A percentile compares a stretch with the other conserved stretches of the same genome.
Evolutionary conservation across 2,329 filamentous ascomycete genomes (phyloP).

Genomic region (Fusarium sp.): DNA sequence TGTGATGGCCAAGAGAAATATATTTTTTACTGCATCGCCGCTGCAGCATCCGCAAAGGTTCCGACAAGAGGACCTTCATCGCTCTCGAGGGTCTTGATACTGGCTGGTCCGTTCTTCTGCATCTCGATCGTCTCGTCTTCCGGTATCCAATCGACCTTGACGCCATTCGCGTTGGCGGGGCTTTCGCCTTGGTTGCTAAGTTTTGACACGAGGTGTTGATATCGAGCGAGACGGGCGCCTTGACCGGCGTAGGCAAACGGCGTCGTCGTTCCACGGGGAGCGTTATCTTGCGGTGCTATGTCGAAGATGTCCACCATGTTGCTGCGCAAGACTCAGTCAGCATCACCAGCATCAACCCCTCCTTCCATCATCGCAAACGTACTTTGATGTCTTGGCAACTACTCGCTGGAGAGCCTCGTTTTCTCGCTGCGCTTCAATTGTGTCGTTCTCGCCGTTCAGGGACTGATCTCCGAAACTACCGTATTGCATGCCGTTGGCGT

Average conservation of each 20-base stretch:
- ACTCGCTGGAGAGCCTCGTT: slow-evolving; percentile 74
- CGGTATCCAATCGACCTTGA: slow-evolving; percentile 67
- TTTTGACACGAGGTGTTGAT: slow-evolving; percentile 72
- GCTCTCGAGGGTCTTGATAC: slow-evolving; percentile 50
- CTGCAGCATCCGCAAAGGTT: slow-evolving; percentile 71
- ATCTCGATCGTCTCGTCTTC: slow-evolving; percentile 63
- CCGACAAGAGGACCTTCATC: slow-evolving; percentile 63
- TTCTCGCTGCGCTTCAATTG: slow-evolving; percentile 72
- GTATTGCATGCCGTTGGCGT: slow-evolving; percentile 69
- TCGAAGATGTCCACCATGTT: slow-evolving; percentile 78
- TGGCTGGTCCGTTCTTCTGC: slow-evolving; percentile 53
- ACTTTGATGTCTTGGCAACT: slow-evolving; percentile 74
- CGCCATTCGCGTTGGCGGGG: slow-evolving; percentile 49
- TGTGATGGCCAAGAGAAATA: neutral
- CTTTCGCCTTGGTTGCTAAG: slow-evolving; percentile 61
- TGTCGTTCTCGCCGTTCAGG: slow-evolving; percentile 67
- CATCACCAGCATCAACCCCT: neutral
- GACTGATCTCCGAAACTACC: slow-evolving; percentile 72
- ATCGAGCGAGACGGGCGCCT: slow-evolving; percentile 67
- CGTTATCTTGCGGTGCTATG: slow-evolving; percentile 65
- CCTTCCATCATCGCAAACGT: slow-evolving; percentile 41
- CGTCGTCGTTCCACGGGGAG: slow-evolving; percentile 49
- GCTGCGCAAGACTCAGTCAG: slow-evolving; percentile 52
- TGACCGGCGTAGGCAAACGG: slow-evolving; percentile 65
- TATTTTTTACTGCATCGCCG: slow-evolving; percentile 57